Base-by-base conservation (phyloP, 768 basidiomycete species). In the Leccinum barrowsii region DNA sequence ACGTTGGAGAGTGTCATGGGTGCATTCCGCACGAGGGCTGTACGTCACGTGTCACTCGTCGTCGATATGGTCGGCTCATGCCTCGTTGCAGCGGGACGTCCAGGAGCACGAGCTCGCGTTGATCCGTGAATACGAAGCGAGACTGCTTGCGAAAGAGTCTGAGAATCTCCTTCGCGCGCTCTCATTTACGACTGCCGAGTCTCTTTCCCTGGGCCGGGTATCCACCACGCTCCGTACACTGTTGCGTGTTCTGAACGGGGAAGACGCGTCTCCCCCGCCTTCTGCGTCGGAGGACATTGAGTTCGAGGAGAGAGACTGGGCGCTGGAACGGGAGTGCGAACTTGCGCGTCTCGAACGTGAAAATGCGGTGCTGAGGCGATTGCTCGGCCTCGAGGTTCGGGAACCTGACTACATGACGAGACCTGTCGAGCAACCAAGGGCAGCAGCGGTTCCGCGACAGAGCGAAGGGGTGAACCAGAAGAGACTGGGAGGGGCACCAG, bases 1-100 rank as follows among this genome's bases (percentile, higher is more conserved):
- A 98, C 96, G 1, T 76, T 99, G 32, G 97, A 99, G 73, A 90
- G 82, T 7, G 85, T 98, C 47, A 99, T 99, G 97, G 84, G 86
- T 80, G 67, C 75, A 28, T 99, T 99, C 75, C 82, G 97, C 57
- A 89, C 85, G 58, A 85, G 92, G 50, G 96, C 97, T 32, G 96
- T 98, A 72, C 59, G 92, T 84, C 51, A 56, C 46, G 21, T 21
- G 26, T 50, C 26, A 40, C 21, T 32, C 50, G 32, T 56, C 46
- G 19, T 15, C 7, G 15, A 50, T 53, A 34, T 13, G 46, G 21
- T 26, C 52, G 7, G 30, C 35, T 35, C 13, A 24, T 24, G 32
- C 13, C 15, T 50, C 15, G 17, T 57, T 44, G 30, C 66, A 98
- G 94, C 86, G 92, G 77, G 90, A 94, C 58, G 88, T 95, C 0